A percentile compares a stretch with the other conserved stretches of the same genome.
Conservation (phyloP, 176 grass and related monocot genomes). For the Bonia amplexicaulis region DNA sequence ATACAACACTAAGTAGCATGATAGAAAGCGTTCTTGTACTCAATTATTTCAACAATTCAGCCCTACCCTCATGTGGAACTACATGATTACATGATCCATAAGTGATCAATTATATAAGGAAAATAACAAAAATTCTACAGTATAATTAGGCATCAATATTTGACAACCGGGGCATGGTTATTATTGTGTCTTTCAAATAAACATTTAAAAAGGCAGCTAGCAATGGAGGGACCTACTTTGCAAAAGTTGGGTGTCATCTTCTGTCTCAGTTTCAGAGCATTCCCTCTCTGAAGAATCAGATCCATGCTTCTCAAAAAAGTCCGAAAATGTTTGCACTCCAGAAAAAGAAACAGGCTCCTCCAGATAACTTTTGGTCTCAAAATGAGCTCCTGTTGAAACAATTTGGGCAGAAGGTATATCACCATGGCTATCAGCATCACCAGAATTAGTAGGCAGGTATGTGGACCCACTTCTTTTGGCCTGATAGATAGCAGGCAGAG, state of each 20-base stretch:
- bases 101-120: neutral
- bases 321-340: slow-evolving; percentile 41
- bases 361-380: slow-evolving; percentile 35
- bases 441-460: slow-evolving; percentile 44
- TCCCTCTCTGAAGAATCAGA: slow-evolving; percentile 45
- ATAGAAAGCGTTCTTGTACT: neutral
- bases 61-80: neutral
- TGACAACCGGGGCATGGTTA: neutral
- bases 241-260: slow-evolving; percentile 46
- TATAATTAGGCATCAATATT: slow-evolving; percentile 5
- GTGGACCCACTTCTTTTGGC: slow-evolving; percentile 33
- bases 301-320: slow-evolving; percentile 34
- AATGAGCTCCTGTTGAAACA: slow-evolving; percentile 16
- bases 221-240: slow-evolving; percentile 24
- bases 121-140: neutral
- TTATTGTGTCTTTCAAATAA: neutral
- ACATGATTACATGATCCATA: slow-evolving; percentile 11
- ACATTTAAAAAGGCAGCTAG: neutral
- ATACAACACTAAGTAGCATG: neutral
- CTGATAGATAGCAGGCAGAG: slow-evolving; percentile 8
- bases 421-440: slow-evolving; percentile 37
- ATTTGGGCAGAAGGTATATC: slow-evolving; percentile 33
- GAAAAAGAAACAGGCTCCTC: slow-evolving; percentile 32
- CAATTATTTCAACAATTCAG: neutral
- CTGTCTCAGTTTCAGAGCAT: slow-evolving; percentile 59